These are phyloP conservation scores for Exobasidium cylindrosporum DNA, from an alignment of 1,284 basidiomycete genomes.

Conservation along the genomic window DNA sequence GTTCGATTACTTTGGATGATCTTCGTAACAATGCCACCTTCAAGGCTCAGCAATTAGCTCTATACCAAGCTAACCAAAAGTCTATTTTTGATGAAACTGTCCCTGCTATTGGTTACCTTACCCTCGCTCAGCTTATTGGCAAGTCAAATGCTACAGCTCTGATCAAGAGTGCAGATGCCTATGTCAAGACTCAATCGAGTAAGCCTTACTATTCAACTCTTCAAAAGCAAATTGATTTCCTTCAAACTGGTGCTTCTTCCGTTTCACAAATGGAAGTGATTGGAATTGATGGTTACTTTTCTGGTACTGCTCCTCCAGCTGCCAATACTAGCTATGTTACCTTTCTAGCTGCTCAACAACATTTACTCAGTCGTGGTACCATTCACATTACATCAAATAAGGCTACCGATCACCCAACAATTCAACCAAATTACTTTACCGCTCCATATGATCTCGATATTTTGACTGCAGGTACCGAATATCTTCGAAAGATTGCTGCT, in stretches of 20 bases:
- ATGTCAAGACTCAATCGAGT: constrained; percentile 22
- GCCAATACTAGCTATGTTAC: constrained; percentile 43
- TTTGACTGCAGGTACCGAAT: constrained; percentile 38
- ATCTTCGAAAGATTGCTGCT: constrained; percentile 38
- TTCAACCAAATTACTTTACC: constrained; percentile 65
- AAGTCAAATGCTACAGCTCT: constrained; percentile 24
- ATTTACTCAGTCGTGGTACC: constrained; percentile 61
- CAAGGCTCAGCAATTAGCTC: constrained; percentile 31
- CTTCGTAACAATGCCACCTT: constrained; percentile 42
- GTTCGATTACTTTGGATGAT: constrained; percentile 38
- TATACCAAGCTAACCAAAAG: constrained; percentile 36
- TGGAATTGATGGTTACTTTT: constrained; percentile 49
- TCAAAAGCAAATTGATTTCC: constrained; percentile 46
- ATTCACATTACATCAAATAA: constrained; percentile 62
- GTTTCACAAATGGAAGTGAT: constrained; percentile 50
- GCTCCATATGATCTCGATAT: constrained; percentile 39
- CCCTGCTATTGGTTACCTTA: constrained; percentile 47
- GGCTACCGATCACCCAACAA: constrained; percentile 63
- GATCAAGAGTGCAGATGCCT: constrained; percentile 30
- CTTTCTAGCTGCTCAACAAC: constrained; percentile 60
- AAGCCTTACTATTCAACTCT: constrained; percentile 36
- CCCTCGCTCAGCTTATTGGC: constrained; percentile 37
- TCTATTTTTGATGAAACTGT: constrained; percentile 44
- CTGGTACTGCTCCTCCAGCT: constrained; percentile 35
- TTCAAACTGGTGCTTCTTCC: constrained; percentile 29